A percentile compares a stretch with the other conserved stretches of the same genome.
Conservation (phyloP, 345 rosid species). For the Microcos paniculata region DNA sequence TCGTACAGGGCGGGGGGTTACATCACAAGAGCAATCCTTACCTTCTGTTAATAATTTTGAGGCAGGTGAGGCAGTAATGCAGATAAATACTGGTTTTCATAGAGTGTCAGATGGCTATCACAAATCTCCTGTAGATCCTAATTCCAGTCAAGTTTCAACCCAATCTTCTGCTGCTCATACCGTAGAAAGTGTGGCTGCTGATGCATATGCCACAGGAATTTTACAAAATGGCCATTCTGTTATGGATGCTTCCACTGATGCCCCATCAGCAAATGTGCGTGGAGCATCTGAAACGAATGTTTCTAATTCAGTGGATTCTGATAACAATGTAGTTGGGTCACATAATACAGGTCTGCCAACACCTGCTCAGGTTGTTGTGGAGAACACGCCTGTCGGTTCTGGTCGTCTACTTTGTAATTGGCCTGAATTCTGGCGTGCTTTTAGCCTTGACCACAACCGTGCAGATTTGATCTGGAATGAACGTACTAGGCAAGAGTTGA, state of each 20-base stretch:
- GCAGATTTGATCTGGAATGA: conserved; percentile 99
- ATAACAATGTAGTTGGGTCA: conserved; percentile 39
- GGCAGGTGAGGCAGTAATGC: conserved; percentile 52
- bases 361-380: conserved; percentile 98
- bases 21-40: conserved; percentile 61
- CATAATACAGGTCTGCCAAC: conserved; percentile 70
- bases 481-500: conserved; percentile 94
- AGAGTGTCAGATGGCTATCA: conserved; percentile 53
- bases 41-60: conserved; percentile 55
- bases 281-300: conserved; percentile 49
- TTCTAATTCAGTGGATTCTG: conserved; percentile 47
- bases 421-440: conserved; percentile 99
- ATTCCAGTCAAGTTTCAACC: conserved; percentile 45
- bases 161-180: conserved; percentile 35
- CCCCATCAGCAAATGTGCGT: conserved; percentile 36
- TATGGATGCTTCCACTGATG: conserved; percentile 35
- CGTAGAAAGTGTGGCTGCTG: conserved; percentile 48
- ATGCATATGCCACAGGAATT: conserved; percentile 39
- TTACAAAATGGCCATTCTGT: conserved; percentile 51
- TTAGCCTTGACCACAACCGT: conserved; percentile 97
- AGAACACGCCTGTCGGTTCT: conserved; percentile 89
- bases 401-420: conserved; percentile 91
- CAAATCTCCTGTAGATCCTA: conserved; percentile 43
- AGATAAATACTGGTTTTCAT: conserved; percentile 34
- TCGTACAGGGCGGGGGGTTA: conserved; percentile 52